Base-by-base conservation (phyloP, 768 basidiomycete species). In the Rhodotorula toruloides region DNA sequence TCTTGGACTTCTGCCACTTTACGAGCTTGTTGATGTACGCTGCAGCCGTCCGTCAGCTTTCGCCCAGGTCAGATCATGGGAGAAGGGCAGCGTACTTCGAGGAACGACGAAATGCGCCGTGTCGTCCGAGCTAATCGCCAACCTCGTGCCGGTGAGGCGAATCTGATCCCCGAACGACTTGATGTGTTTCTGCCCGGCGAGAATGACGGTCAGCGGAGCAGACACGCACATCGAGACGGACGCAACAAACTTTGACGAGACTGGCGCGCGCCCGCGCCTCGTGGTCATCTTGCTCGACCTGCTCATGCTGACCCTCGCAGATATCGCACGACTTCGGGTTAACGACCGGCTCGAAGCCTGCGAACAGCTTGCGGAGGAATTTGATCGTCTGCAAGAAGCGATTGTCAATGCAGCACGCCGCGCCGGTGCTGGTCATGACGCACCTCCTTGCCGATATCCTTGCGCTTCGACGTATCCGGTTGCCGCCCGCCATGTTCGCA, bases 401-500 rank as follows among this genome's bases (percentile, higher is more conserved):
- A 12, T 2, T 22, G 21, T 29, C 22, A 17, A 19, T 19, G 17
- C 16, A 16, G 48, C n/a, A n/a, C n/a, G n/a, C n/a, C n/a, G n/a
- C n/a, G n/a, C n/a, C n/a, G n/a, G n/a, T n/a, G n/a, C n/a, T n/a
- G n/a, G n/a, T n/a, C n/a, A 54, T 25, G 22, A 42, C 43, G 50
- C 21, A 62, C 54, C 3, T 29, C 27, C 4, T 12, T 1, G 13
- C 13, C 43, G 74, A 92, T 87, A 42, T 82, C 82, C 44, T 81
- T 81, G 36, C 90, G 84, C 58, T 79, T 80, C 52, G 81, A 81
- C 3, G 77, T 74, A 69, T 84, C 86, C 29, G 84, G 79, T 29
- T 83, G 82, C 56, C 90, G 76, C 1, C 77, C 79, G 31, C 82
- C 85, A 68, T 92, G 90, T 74, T 87, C 86, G 75, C 90, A 92